Percentiles rank a stretch among this genome's conserved stretches.
These are phyloP conservation scores for Emergomyces africanus DNA, from an alignment of 2,329 filamentous ascomycete genomes.

Conservation along the genomic window DNA sequence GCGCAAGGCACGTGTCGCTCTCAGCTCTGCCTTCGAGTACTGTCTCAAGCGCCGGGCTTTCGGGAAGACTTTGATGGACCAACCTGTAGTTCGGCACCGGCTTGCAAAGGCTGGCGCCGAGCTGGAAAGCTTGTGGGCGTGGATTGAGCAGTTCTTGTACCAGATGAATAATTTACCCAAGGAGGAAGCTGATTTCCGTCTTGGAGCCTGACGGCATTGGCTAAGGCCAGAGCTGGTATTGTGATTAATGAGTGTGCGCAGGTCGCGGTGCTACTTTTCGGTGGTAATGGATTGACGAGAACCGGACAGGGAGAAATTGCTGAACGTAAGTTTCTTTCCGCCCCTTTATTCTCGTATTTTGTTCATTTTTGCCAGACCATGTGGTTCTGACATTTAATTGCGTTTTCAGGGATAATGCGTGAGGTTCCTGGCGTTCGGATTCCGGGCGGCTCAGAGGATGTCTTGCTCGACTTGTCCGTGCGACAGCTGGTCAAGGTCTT, in stretches of 20 bases:
- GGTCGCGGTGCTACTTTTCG: conserved; percentile 57
- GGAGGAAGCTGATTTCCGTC: conserved; percentile 35
- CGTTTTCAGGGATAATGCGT: conserved; percentile 42
- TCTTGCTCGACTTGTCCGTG: conserved; percentile 57
- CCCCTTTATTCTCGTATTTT: conserved; percentile 14
- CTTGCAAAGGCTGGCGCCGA: conserved; percentile 56
- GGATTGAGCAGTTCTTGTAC: conserved; percentile 59
- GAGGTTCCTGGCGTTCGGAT: conserved; percentile 52
- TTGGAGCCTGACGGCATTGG: conserved; percentile 58
- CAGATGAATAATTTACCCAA: conserved; percentile 49
- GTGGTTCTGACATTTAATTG: conserved; percentile 6
- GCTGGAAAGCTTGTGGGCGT: conserved; percentile 58
- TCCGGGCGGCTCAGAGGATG: conserved; percentile 59
- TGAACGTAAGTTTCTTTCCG: conserved; percentile 47
- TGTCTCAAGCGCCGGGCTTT: conserved; percentile 55
- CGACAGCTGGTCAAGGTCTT: conserved; percentile 60
- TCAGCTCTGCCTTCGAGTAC: conserved; percentile 49
- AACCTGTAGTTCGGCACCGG: conserved; percentile 61
- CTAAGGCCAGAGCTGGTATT: conserved; percentile 60
- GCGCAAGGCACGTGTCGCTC: conserved; percentile 48
- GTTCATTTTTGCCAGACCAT: conserved; percentile 6
- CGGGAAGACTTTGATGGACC: conserved; percentile 56
- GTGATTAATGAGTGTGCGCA: conserved; percentile 60
- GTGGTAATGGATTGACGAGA: conserved; percentile 59
- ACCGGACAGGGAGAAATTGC: conserved; percentile 58